Conservation (phyloP, 495 filamentous ascomycete species). For the Bathelium albidoporum region DNA sequence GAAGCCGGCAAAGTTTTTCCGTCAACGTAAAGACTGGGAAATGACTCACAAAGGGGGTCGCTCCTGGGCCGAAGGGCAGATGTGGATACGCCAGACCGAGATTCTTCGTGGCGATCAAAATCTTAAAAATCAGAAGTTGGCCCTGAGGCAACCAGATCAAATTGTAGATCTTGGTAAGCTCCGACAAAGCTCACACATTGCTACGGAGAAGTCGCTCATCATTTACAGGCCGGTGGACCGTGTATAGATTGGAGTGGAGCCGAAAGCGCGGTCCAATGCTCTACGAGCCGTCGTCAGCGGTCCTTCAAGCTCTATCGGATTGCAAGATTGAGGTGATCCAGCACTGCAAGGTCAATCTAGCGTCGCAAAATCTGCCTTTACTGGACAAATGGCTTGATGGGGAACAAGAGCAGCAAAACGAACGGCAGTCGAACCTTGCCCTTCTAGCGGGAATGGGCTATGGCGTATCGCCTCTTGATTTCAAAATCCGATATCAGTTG, state of each 20-base stretch:
- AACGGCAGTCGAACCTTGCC: too few relatives aligned
- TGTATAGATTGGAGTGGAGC: slow-evolving; percentile 41
- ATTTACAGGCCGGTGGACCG: slow-evolving; percentile 51
- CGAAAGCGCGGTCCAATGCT: background rate
- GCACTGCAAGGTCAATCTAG: slow-evolving; percentile 16
- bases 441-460: slow-evolving; percentile 22
- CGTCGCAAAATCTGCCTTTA: background rate
- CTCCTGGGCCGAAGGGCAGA: slow-evolving; percentile 55
- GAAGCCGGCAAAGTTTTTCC: slow-evolving; percentile 55
- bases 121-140: slow-evolving; percentile 37
- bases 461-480: slow-evolving; percentile 42
- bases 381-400: slow-evolving; percentile 10
- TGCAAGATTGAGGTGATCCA: slow-evolving; percentile 60
- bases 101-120: slow-evolving; percentile 43
- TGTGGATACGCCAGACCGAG: slow-evolving; percentile 68
- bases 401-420: background rate
- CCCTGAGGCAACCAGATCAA: slow-evolving; percentile 44
- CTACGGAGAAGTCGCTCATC: slow-evolving; percentile 25
- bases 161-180: slow-evolving; percentile 65
- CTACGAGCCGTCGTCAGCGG: slow-evolving; percentile 8
- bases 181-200: slow-evolving; percentile 34
- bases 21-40: slow-evolving; percentile 37
- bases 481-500: slow-evolving; percentile 74
- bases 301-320: slow-evolving; percentile 52
- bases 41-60: slow-evolving; percentile 32